These are phyloP conservation scores for Russula dissimulans DNA, from an alignment of 768 basidiomycete species.

Conservation along the genomic window DNA sequence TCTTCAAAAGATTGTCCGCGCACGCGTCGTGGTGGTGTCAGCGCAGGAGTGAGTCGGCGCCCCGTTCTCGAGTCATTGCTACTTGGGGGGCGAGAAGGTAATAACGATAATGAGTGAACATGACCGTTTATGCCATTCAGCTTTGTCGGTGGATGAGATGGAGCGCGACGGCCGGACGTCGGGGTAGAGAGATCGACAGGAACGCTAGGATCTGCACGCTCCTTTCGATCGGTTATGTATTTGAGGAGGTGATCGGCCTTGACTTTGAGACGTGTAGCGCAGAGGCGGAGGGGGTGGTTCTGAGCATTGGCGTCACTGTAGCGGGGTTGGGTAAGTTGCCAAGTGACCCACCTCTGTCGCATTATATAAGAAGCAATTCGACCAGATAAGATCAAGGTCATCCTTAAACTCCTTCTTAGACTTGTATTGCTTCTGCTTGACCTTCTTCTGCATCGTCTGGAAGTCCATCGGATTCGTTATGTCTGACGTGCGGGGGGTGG, in stretches of 20 bases:
- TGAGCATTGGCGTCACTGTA: constrained; percentile 25
- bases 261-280: constrained; percentile 68
- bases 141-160: constrained; percentile 28
- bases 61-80: constrained; percentile 17
- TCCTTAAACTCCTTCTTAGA: constrained; percentile 89
- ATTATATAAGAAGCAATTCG: constrained; percentile 90
- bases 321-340: not conserved
- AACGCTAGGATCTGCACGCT: constrained; percentile 62
- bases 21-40: constrained; percentile 22
- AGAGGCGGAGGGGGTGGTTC: constrained; percentile 83
- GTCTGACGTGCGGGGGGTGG: constrained; percentile 38
- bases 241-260: constrained; percentile 83
- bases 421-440: constrained; percentile 88
- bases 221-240: constrained; percentile 83
- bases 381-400: constrained; percentile 95
- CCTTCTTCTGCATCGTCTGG: constrained; percentile 84
- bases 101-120: constrained; percentile 33
- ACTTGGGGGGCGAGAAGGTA: constrained; percentile 26
- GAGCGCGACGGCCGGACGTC: constrained; percentile 19
- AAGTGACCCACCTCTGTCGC: constrained; percentile 65
- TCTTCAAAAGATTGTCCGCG: constrained; percentile 52
- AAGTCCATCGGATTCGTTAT: constrained; percentile 96
- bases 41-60: constrained; percentile 13
- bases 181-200: constrained; percentile 34
- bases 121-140: constrained; percentile 37